Evolutionary conservation across 1,284 basidiomycete genomes (phyloP).

Genomic region (Leccinum variabile): DNA sequence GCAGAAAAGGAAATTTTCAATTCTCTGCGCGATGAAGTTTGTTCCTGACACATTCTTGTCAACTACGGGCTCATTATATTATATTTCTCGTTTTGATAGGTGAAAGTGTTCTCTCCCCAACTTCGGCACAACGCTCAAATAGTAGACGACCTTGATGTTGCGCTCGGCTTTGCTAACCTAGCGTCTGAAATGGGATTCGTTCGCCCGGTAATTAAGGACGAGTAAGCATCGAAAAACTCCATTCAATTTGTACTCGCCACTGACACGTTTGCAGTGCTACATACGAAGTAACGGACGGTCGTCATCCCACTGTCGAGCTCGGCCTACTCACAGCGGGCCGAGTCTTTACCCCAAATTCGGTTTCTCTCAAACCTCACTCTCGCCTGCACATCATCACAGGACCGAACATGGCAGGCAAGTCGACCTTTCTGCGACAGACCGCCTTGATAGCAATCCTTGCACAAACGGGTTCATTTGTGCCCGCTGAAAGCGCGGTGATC

Average conservation of each 20-base stretch:
- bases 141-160: slow-evolving; percentile 89
- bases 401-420: slow-evolving; percentile 97
- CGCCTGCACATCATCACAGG: slow-evolving; percentile 86
- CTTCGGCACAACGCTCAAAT: slow-evolving; percentile 78
- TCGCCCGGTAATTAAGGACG: slow-evolving; percentile 68
- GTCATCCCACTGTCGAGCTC: slow-evolving; percentile 92
- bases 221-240: slow-evolving; percentile 52
- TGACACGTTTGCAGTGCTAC: slow-evolving; percentile 45
- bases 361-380: slow-evolving; percentile 58
- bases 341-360: slow-evolving; percentile 82
- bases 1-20: slow-evolving; percentile 76
- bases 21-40: slow-evolving; percentile 63
- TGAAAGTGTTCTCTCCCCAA: slow-evolving; percentile 54
- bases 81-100: slow-evolving; percentile 41
- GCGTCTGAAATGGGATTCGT: slow-evolving; percentile 81
- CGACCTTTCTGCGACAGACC: slow-evolving; percentile 88
- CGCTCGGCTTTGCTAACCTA: slow-evolving; percentile 78
- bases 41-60: slow-evolving; percentile 11
- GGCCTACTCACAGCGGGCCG: slow-evolving; percentile 78
- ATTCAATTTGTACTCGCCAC: background rate
- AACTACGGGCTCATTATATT: slow-evolving; percentile 1
- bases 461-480: slow-evolving; percentile 92
- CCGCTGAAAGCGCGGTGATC: slow-evolving; percentile 75
- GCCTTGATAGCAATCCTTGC: slow-evolving; percentile 91
- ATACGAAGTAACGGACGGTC: slow-evolving; percentile 74